Percentiles rank a stretch among this genome's conserved stretches.
Evolutionary conservation across 2,329 filamentous ascomycete species (phyloP).

Genomic region (Myriosclerotinia curreyana): DNA sequence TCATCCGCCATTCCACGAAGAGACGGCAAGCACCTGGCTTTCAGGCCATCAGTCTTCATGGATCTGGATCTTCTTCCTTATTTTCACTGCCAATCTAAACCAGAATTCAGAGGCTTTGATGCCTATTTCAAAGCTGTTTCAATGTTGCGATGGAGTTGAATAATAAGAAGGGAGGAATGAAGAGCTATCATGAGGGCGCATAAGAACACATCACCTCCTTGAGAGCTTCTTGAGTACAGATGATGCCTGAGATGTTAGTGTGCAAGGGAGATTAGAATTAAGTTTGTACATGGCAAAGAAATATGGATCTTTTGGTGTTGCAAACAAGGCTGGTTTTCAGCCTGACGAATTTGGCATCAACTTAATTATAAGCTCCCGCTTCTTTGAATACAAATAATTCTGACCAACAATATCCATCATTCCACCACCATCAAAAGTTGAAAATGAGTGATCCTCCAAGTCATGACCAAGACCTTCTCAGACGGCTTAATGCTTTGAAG

Average conservation of each 20-base stretch:
- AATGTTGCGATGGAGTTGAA: background rate
- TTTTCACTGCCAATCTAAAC: background rate
- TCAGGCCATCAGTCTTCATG: background rate
- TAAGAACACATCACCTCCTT: background rate
- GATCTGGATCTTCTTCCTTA: too few relatives aligned
- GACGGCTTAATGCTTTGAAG: constrained; percentile 38
- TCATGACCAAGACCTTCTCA: constrained; percentile 36
- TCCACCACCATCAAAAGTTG: background rate
- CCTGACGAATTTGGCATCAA: constrained; percentile 25
- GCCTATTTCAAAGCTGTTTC: background rate
- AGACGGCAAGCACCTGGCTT: background rate
- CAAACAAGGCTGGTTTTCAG: constrained; percentile 30
- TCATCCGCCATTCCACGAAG: too few relatives aligned
- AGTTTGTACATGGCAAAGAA: background rate
- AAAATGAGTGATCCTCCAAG: constrained; percentile 36
- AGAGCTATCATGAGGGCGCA: background rate
- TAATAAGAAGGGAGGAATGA: background rate
- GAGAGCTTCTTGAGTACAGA: background rate
- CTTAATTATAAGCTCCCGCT: constrained; percentile 14
- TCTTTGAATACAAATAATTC: constrained; percentile 11
- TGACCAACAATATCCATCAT: constrained; percentile 12
- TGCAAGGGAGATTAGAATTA: background rate
- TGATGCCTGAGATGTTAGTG: background rate
- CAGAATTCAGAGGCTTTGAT: background rate
- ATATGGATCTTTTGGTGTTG: background rate